Evolutionary conservation across 164 flowering plant genomes (phyloP).

Genomic region (Taxillus chinensis): DNA sequence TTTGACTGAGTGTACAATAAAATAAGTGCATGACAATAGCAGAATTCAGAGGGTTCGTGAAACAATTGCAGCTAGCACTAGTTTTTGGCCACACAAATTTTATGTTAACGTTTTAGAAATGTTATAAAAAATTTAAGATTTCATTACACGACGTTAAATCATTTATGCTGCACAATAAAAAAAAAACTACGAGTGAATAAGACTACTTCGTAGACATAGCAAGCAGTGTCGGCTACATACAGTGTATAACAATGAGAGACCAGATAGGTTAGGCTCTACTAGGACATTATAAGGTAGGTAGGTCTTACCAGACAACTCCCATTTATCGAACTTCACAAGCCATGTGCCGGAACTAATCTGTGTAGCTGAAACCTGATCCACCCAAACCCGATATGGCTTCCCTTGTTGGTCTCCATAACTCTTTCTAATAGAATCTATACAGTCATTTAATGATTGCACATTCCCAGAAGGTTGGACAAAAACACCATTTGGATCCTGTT

Average conservation of each 20-base stretch:
- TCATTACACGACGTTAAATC: too few relatives aligned
- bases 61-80: too few relatives aligned
- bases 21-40: too few relatives aligned
- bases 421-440: constrained; percentile 24
- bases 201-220: not conserved
- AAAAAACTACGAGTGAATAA: too few relatives aligned
- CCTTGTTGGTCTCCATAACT: constrained; percentile 56
- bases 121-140: too few relatives aligned
- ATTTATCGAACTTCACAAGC: constrained; percentile 67
- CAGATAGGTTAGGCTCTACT: not conserved
- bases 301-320: constrained; percentile 54
- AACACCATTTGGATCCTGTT: constrained; percentile 41
- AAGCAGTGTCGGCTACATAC: not conserved
- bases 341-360: constrained; percentile 47
- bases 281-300: not conserved
- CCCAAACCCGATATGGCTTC: constrained; percentile 50
- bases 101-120: too few relatives aligned
- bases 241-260: not conserved
- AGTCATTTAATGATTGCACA: constrained; percentile 31
- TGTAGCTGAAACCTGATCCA: constrained; percentile 44
- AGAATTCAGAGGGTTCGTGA: too few relatives aligned
- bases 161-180: too few relatives aligned
- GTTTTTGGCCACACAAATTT: too few relatives aligned
- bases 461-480: constrained; percentile 57
- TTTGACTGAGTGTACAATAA: too few relatives aligned